A percentile compares a stretch with the other conserved stretches of the same genome.
Conservation (phyloP, 306 rosid species). For the Prinsepia uniflora region DNA sequence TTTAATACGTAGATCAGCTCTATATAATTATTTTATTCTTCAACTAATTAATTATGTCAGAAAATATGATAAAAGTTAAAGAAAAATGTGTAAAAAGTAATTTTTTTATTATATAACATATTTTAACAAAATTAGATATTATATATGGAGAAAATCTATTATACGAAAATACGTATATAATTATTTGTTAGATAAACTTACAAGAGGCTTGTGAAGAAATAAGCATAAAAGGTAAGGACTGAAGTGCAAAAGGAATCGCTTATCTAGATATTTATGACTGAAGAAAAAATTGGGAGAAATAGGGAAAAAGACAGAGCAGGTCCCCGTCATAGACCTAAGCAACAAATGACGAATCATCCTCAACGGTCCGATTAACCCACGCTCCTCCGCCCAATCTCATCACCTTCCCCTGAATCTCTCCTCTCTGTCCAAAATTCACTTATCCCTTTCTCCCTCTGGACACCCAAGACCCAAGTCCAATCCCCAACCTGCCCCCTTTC, state of each 20-base stretch:
- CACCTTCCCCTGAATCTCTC: not conserved
- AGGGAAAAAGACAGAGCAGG: constrained; percentile 17
- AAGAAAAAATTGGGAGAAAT: not conserved
- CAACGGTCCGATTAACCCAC: constrained; percentile 35
- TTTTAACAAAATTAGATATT: no score
- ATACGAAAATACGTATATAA: not conserved
- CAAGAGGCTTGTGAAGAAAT: not conserved
- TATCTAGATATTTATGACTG: constrained; percentile 5
- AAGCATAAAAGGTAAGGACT: not conserved
- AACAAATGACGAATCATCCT: not conserved
- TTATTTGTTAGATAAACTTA: not conserved
- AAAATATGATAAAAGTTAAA: no score
- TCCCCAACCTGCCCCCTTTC: not conserved
- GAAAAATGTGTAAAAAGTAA: no score
- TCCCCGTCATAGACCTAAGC: constrained; percentile 31
- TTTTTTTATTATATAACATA: no score
- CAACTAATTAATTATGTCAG: no score
- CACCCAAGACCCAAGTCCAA: constrained; percentile 1
- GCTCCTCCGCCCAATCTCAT: constrained; percentile 15
- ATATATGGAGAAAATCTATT: no score
- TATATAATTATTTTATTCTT: no score
- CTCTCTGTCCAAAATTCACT: constrained; percentile 3
- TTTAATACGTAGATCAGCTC: no score
- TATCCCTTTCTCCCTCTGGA: not conserved
- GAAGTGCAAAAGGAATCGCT: not conserved